These are phyloP conservation scores for Zymoseptoria passerinii DNA, from an alignment of 2,329 filamentous ascomycete genomes.

Conservation along the genomic window DNA sequence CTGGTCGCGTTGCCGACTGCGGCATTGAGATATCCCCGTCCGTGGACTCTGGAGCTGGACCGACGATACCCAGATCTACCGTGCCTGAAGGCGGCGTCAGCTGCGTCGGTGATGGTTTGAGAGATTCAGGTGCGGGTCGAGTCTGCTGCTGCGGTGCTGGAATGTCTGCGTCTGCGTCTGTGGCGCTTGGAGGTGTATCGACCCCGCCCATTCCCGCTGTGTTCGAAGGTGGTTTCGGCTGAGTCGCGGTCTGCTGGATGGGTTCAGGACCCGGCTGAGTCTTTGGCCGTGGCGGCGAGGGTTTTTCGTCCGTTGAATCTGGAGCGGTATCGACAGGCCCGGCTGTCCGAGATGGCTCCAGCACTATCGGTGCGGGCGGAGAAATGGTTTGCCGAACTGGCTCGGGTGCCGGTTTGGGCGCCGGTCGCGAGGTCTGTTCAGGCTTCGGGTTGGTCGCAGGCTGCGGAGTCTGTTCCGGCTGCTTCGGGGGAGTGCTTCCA, in stretches of 20 bases:
- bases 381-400: not conserved
- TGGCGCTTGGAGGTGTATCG: no score
- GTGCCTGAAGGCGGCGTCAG: not conserved
- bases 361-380: not conserved
- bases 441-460: not conserved
- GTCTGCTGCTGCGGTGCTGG: not conserved
- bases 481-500: not conserved
- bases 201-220: no score
- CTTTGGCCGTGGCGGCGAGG: not conserved
- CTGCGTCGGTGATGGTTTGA: not conserved
- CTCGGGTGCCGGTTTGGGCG: not conserved
- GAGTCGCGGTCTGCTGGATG: no score
- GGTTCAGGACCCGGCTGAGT: not conserved
- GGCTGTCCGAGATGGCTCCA: not conserved
- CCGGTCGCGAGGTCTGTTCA: not conserved
- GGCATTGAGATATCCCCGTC: not conserved
- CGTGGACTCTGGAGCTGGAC: not conserved
- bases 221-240: no score
- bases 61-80: no score
- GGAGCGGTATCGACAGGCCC: not conserved
- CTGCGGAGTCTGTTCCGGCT: not conserved
- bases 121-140: no score
- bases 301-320: not conserved
- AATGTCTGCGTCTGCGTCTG: no score
- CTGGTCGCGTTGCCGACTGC: not conserved